These are phyloP conservation scores for Sphaceloma murrayae DNA, from an alignment of 2,329 filamentous ascomycete species.

Conservation along the genomic window DNA sequence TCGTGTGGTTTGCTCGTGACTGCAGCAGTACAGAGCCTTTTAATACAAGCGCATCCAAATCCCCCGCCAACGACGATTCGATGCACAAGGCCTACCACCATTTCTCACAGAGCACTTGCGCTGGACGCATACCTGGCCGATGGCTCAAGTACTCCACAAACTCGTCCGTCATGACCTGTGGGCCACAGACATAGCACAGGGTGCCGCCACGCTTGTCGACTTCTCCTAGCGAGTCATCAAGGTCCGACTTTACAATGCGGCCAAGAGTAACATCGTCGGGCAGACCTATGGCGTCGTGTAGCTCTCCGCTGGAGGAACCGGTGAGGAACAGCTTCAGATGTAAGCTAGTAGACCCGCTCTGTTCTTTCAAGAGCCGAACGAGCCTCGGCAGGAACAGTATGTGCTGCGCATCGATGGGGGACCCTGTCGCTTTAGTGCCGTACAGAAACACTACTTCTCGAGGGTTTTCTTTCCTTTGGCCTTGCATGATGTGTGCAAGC, in stretches of 20 bases:
- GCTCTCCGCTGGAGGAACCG: conserved; percentile 21
- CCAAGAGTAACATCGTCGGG: conserved; percentile 17
- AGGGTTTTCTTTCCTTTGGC: conserved; percentile 21
- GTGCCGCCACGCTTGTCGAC: conserved; percentile 30
- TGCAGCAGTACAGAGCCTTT: too few relatives aligned
- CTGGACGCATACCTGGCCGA: conserved; percentile 31
- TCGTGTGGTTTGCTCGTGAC: background rate
- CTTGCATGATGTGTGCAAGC: conserved; percentile 45
- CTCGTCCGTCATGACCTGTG: conserved; percentile 40
- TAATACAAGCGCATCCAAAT: too few relatives aligned
- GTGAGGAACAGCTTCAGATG: conserved; percentile 28
- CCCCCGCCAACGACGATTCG: too few relatives aligned
- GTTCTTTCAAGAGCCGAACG: conserved; percentile 24
- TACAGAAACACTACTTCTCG: conserved; percentile 54
- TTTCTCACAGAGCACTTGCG: conserved; percentile 41
- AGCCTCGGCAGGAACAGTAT: conserved; percentile 43
- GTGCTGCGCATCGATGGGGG: conserved; percentile 25
- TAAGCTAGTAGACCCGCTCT: conserved; percentile 20
- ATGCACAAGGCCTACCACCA: conserved; percentile 36
- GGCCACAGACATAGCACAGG: conserved; percentile 41
- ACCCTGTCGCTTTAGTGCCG: conserved; percentile 39
- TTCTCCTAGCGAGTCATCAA: conserved; percentile 32
- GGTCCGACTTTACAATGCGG: conserved; percentile 28
- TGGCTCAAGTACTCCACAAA: conserved; percentile 33
- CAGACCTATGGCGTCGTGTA: conserved; percentile 10